Base-by-base conservation (phyloP, 257 asterid species). In the Solanum tarijense region DNA sequence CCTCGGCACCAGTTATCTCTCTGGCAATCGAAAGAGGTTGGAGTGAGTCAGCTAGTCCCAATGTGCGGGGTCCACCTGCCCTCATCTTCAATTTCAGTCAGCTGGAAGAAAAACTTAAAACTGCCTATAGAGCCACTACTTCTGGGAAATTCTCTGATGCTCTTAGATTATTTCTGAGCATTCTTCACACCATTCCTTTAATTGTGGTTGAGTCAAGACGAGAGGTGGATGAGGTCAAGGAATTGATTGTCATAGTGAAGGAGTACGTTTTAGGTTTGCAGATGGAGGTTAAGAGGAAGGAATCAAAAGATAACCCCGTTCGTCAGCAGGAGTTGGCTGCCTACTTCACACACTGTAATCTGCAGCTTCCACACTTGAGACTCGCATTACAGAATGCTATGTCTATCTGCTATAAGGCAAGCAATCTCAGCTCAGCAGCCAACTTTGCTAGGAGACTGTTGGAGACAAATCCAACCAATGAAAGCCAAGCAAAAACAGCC, bases 301-400 rank as follows among this genome's bases (percentile, higher is more conserved):
- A 94, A 88, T 27, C 90, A 83, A 93, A 69, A 87, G 98, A 92
- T 60, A 79, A 96, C 48, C 98, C 95, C 0, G 85, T 91, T 83
- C 99, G 98, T 88, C 98, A 93, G 89, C 99, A 95, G 89, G 99
- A 96, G 88, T 92, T 96, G n/a, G 98, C 98, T 12, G 98, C 99
- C 35, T 96, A 95, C 86, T 96, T 96, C 86, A 96, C 99, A 21
- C 98, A 96, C 78, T 96, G 98, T 52, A 95, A 89, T 88, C 94
- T 95, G 76, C 98, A 95, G 91, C 86, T 89, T 86, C 98, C 99
- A 3, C 99, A 96, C 92, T 73, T 83, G 83, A 91, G 99, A 71
- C 98, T 96, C 9, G 98, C 96, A 8, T 88, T 96, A 62, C 12
- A 75, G 91, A 95, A 90, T 31, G 99, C 98, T 2, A 92, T 95